Base-by-base conservation (phyloP, 352 stramenopile genomes). In the Globisporangium cylindrosporum region DNA sequence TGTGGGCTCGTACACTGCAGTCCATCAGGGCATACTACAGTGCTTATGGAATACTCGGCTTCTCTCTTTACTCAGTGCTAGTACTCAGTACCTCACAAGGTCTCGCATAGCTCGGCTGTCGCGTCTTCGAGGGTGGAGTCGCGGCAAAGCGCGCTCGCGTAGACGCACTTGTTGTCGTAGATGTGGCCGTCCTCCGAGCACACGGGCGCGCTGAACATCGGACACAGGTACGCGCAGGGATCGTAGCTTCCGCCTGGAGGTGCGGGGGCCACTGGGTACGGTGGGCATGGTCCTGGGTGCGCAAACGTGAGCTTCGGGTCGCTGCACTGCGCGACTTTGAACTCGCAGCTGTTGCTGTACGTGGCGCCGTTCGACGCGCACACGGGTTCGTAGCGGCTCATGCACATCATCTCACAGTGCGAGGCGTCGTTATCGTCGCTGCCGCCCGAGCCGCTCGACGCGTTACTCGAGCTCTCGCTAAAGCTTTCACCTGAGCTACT, bases 121-220 rank as follows among this genome's bases (percentile, higher is more conserved):
- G 66, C 59, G 18, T 61, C 38, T 12, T 27, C 8, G 2, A 67
- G 27, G 20, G 49, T 62, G 38, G 69, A 14, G 48, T 74, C 57
- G 29, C 58, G 69, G 9, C 69, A 74, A 10, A 46, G 32, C 14
- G 49, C 48, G n/a, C 59, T 70, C 36, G 36, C 29, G 41, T 55
- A 71, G 20, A 67, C 59, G 43, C 69, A 74, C 22, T 24, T 18
- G 48, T 73, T 78, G 8, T 41, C 34, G 69, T 78, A 78, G 36
- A 72, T 71, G 27, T 73, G 46, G 27, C 61, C 61, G 59, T 71
- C 69, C 2, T 29, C 43, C 18, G 59, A 68, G 48, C 72, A 78
- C 25, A 78, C 72, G 4, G 72, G 72, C 8, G 34, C n/a, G 34
- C 68, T 69, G 15, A 58, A 46, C 58, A 68, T 71, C 15, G 53